Evolutionary conservation across 257 asterid species (phyloP), one percentile per base, ranked within the genome.

Genomic region (Sherardia arvensis): DNA sequence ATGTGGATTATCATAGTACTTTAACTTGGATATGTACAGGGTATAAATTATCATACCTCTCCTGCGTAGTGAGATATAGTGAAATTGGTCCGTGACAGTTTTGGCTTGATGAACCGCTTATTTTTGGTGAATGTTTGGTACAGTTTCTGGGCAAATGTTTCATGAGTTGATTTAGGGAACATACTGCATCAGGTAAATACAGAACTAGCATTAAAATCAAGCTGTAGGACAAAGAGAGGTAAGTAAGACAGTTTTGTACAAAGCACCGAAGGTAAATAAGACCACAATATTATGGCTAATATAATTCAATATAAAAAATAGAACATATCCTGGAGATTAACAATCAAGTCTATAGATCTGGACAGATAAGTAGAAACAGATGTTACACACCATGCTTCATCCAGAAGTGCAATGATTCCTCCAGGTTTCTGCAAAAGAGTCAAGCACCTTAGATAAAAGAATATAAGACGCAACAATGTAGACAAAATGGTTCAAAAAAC

Each of bases 111-210:
- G 85, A 93, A 93, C 62, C 99, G 97, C 72, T 93, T 90, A 76
- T 90, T 76, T 81, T 90, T 93, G 25, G 84, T 47, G 68, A 85
- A 84, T 76, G 99, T 93, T 76, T 93, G 99, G 76, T 93, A 93
- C 83, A 93, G 65, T 84, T 93, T 93, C 82, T 93, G 99, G 70
- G 99, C 95, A 85, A 93, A 93, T 78, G 99, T 93, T 78, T 93
- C 99, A 72, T 93, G 99, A 36, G 97, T 93, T 27, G 99, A 93
- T 87, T 87, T 90, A 66, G 99, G 99, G 73, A 93, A 93, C 99
- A 93, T 93, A 75, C 99, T 93, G 95, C 86, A 62, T 69, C 63
- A 69, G 70, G 72, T 43, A 77, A 69, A 57, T 49, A 57, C 40
- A 53, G 28, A 72, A 59, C 22, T 66, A 53, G 61, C 64, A 68